Conservation (phyloP, 2,329 filamentous ascomycete species). For the Trichoderma asperellum region DNA sequence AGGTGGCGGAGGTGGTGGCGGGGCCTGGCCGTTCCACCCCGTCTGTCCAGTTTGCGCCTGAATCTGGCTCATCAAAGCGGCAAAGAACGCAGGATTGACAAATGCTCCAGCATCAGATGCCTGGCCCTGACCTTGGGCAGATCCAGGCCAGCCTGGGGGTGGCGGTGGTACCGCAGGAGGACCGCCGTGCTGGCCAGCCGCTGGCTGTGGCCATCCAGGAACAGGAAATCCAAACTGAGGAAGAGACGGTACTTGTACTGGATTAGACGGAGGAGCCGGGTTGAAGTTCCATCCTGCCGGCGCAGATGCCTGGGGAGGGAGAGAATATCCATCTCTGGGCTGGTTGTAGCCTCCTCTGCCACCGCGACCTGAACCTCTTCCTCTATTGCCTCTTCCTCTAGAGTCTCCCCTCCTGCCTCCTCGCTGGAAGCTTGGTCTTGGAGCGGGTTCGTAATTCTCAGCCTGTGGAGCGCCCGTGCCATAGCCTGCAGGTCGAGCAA, state of each 20-base stretch:
- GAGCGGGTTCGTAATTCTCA: slow-evolving; percentile 44
- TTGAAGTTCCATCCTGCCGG: slow-evolving; percentile 31
- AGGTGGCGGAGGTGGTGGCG: slow-evolving; percentile 26
- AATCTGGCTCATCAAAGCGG: slow-evolving; percentile 52
- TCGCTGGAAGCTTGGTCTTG: slow-evolving; percentile 41
- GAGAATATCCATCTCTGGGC: slow-evolving; percentile 48
- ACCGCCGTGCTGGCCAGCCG: slow-evolving; percentile 36
- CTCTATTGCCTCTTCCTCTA: slow-evolving; percentile 50
- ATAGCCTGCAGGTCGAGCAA: slow-evolving; percentile 69
- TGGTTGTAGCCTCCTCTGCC: slow-evolving; percentile 43
- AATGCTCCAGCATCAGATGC: slow-evolving; percentile 49
- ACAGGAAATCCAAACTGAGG: slow-evolving; percentile 51
- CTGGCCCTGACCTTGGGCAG: slow-evolving; percentile 40
- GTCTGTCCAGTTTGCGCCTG: slow-evolving; percentile 38
- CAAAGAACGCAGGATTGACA: slow-evolving; percentile 63
- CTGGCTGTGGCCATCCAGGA: slow-evolving; percentile 47
- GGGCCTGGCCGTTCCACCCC: slow-evolving; percentile 23
- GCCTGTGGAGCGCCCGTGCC: slow-evolving; percentile 52
- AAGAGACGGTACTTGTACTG: slow-evolving; percentile 33
- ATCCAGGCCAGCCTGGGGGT: slow-evolving; percentile 40
- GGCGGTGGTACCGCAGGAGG: slow-evolving; percentile 43
- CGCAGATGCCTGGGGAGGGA: slow-evolving; percentile 42
- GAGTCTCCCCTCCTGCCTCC: slow-evolving; percentile 51
- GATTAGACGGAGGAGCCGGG: slow-evolving; percentile 14
- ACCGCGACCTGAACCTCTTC: slow-evolving; percentile 48